Conservation (phyloP, 2,329 filamentous ascomycete species). For the Plectosphaerella cucumerina region DNA sequence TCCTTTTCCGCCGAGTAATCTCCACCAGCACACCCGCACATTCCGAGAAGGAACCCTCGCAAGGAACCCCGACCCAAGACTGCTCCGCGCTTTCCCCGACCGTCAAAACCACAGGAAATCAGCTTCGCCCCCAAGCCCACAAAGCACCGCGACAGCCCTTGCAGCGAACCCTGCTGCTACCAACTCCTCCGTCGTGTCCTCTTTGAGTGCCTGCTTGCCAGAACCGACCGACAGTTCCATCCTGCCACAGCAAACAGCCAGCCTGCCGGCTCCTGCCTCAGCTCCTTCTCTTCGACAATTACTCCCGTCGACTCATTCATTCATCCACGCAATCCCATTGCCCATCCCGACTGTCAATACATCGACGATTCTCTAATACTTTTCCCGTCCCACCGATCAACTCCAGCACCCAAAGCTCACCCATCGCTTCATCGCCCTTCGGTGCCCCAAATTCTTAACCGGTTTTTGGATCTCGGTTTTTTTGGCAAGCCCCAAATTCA, state of each 20-base stretch:
- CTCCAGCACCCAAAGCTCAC: neutral
- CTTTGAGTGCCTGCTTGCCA: too few species aligned
- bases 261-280: neutral
- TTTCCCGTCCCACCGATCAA: neutral
- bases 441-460: constrained; percentile 5
- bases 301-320: neutral
- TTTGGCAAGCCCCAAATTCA: constrained; percentile 24
- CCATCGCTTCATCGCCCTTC: neutral
- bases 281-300: neutral
- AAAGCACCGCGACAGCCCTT: too few species aligned
- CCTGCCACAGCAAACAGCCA: too few species aligned
- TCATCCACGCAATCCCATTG: neutral
- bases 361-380: neutral
- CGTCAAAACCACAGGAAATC: too few species aligned
- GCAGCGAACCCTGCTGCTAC: too few species aligned
- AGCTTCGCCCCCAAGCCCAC: too few species aligned
- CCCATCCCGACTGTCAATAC: neutral
- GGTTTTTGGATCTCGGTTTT: constrained; percentile 19
- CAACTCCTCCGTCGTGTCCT: too few species aligned
- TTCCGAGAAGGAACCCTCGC: too few species aligned
- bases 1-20: neutral
- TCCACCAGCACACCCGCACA: too few species aligned
- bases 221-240: too few species aligned
- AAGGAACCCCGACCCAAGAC: too few species aligned
- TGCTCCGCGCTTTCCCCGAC: too few species aligned